phyloP scores from a whole-genome alignment of 164 flowering plant species.

The Annona cherimola region DNA sequence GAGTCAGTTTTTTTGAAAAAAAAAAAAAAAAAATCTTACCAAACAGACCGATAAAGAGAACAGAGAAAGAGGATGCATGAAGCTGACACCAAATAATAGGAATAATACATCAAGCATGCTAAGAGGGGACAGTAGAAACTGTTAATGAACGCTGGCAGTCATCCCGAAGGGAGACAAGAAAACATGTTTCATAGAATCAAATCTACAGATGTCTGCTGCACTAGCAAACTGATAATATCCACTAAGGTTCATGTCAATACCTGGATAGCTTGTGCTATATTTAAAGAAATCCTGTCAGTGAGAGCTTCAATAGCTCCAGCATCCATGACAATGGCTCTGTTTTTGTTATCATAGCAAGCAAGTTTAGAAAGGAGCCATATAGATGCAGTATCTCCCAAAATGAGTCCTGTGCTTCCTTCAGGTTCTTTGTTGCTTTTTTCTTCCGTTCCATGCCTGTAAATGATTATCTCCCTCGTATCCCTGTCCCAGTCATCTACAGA shows the following conservation, averaged over 20 bases:
- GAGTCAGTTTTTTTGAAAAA: too few species aligned
- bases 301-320: conserved; percentile 90
- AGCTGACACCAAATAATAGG: too few species aligned
- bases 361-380: conserved; percentile 79
- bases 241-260: conserved; percentile 27
- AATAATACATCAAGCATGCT: too few species aligned
- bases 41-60: too few species aligned
- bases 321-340: conserved; percentile 71
- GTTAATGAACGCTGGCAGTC: neutral
- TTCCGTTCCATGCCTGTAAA: conserved; percentile 46
- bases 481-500: conserved; percentile 20
- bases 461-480: conserved; percentile 41
- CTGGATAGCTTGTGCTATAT: conserved; percentile 50
- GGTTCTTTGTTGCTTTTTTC: conserved; percentile 31
- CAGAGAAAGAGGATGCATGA: too few species aligned
- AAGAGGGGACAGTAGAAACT: too few species aligned
- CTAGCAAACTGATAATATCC: neutral
- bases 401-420: conserved; percentile 36
- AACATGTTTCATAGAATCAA: neutral
- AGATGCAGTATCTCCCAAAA: conserved; percentile 59
- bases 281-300: conserved; percentile 63
- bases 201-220: neutral
- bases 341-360: conserved; percentile 73
- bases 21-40: too few species aligned
- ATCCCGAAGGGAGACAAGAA: neutral